These are phyloP conservation scores for Colletotrichum tamarilloi DNA, from an alignment of 2,329 filamentous ascomycete genomes.

Conservation along the genomic window DNA sequence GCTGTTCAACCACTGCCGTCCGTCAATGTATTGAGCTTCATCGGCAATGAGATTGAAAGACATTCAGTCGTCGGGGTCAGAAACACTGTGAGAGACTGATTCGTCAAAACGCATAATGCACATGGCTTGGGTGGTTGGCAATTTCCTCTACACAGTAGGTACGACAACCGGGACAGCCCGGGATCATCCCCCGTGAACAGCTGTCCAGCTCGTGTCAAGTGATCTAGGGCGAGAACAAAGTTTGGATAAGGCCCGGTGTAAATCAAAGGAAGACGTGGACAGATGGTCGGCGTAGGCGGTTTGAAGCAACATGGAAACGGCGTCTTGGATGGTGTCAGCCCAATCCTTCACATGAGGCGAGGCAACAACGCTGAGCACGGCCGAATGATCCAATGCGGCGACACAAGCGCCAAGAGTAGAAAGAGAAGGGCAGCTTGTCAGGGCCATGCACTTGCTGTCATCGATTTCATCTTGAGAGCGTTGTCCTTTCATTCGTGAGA, in stretches of 20 bases:
- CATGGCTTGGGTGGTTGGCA: background rate
- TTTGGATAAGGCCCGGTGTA: background rate
- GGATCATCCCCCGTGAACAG: background rate
- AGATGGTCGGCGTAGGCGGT: background rate
- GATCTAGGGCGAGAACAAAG: slow-evolving; percentile 23
- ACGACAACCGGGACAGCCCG: slow-evolving; percentile 9
- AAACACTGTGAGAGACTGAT: background rate
- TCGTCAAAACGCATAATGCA: background rate
- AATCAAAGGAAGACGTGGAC: background rate
- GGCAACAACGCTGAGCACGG: background rate
- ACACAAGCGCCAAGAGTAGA: slow-evolving; percentile 12
- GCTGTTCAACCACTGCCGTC: no score
- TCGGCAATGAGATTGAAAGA: background rate
- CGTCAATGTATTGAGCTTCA: background rate
- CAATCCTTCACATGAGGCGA: background rate
- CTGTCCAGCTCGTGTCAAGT: slow-evolving; percentile 26
- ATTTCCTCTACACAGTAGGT: background rate
- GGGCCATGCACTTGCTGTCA: background rate
- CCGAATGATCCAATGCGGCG: background rate
- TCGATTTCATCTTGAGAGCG: background rate
- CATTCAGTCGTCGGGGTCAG: background rate
- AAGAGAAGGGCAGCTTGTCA: slow-evolving; percentile 6
- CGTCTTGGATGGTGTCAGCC: slow-evolving; percentile 6
- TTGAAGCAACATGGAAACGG: slow-evolving; percentile 5
- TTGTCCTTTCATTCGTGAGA: background rate